Conservation (phyloP, 176 grass and related monocot genomes). For the Avena atlantica region DNA sequence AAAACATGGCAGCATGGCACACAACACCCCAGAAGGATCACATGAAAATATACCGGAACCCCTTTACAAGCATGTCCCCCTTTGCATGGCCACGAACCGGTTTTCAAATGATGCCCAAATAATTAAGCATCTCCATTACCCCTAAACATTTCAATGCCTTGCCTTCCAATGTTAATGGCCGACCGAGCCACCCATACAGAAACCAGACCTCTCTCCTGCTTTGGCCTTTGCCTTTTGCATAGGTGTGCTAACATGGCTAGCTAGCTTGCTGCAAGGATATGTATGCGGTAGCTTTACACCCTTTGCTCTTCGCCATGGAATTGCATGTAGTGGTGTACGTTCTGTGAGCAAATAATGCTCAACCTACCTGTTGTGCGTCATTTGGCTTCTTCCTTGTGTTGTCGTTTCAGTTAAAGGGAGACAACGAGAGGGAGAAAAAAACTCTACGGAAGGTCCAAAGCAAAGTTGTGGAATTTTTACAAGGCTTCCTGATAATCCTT, state of each 20-base stretch:
- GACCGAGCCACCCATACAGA: slow-evolving; percentile 48
- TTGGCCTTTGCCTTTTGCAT: slow-evolving; percentile 36
- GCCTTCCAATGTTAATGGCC: slow-evolving; percentile 41
- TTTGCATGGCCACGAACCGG: slow-evolving; percentile 18
- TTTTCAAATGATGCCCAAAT: slow-evolving; percentile 19
- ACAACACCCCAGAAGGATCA: not conserved
- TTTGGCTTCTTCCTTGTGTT: slow-evolving; percentile 26
- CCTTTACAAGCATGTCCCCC: slow-evolving; percentile 48
- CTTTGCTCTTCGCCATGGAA: slow-evolving; percentile 31
- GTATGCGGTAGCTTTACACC: slow-evolving; percentile 19
- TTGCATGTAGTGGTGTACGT: not conserved
- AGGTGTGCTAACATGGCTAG: slow-evolving; percentile 50
- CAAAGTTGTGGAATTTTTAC: not conserved
- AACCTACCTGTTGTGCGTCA: not conserved
- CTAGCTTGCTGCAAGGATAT: slow-evolving; percentile 11
- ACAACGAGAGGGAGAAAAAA: not conserved
- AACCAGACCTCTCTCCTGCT: slow-evolving; percentile 3
- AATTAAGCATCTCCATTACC: slow-evolving; percentile 23
- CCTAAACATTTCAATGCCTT: not conserved
- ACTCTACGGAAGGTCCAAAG: not conserved
- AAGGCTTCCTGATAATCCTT: not conserved
- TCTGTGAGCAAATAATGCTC: slow-evolving; percentile 35
- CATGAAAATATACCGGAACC: slow-evolving; percentile 14
- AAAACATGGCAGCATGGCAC: slow-evolving; percentile 18
- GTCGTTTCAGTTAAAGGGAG: not conserved